Percentiles rank a stretch among this genome's conserved stretches.
Conservation (phyloP, 2,329 filamentous ascomycete genomes). For the Anisogramma anomala region DNA sequence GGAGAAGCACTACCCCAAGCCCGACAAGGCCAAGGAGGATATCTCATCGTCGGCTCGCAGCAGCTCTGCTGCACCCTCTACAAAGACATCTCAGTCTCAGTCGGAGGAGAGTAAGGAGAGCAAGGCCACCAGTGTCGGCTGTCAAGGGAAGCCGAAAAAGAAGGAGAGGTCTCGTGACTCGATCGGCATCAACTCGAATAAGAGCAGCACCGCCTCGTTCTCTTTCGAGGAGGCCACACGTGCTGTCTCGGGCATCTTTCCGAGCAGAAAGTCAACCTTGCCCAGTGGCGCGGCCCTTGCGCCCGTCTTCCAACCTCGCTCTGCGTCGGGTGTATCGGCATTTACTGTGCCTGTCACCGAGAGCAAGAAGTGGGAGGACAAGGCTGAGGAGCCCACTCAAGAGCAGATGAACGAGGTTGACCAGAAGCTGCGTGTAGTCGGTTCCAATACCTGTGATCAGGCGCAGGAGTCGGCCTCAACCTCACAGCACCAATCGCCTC, state of each 20-base stretch:
- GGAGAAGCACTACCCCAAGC: slow-evolving; percentile 29
- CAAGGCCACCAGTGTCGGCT: slow-evolving; percentile 12
- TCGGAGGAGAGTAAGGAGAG: slow-evolving; percentile 12
- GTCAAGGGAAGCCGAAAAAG: slow-evolving; percentile 11
- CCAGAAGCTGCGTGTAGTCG: slow-evolving; percentile 9
- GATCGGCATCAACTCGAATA: slow-evolving; percentile 9
- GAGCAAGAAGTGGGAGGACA: slow-evolving; percentile 10
- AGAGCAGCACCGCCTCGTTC: slow-evolving; percentile 16
- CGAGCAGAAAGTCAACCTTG: slow-evolving; percentile 26
- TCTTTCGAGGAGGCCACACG: slow-evolving; percentile 22
- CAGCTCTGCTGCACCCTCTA: slow-evolving; percentile 19
- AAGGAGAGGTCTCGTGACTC: slow-evolving; percentile 14
- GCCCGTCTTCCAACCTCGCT: slow-evolving; percentile 36
- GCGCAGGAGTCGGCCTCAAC: slow-evolving; percentile 1
- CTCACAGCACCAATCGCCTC: background rate
- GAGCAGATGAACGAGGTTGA: slow-evolving; percentile 11
- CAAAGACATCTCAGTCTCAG: slow-evolving; percentile 17
- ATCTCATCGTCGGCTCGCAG: slow-evolving; percentile 5
- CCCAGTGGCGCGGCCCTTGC: slow-evolving; percentile 37
- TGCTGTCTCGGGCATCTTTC: slow-evolving; percentile 16
- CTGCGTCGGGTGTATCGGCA: slow-evolving; percentile 16
- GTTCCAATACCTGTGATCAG: slow-evolving; percentile 7
- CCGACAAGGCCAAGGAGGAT: slow-evolving; percentile 19
- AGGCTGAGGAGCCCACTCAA: slow-evolving; percentile 4
- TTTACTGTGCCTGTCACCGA: slow-evolving; percentile 11